Conservation (phyloP, 306 rosid species). For the Cucurbita pepo region DNA sequence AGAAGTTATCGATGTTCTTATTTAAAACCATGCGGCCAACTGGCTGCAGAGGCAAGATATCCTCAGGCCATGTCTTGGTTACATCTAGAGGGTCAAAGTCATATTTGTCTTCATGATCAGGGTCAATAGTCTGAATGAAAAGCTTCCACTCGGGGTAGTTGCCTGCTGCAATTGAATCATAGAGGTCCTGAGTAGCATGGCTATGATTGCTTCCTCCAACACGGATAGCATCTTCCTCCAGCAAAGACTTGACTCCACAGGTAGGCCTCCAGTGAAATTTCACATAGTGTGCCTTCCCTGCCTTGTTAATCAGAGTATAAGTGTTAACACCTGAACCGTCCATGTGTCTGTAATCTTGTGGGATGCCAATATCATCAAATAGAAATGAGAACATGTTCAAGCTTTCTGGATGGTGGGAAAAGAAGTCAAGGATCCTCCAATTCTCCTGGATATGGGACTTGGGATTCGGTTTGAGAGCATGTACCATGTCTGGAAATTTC, state of each 20-base stretch:
- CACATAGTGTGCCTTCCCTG: conserved; percentile 65
- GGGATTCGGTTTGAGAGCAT: conserved; percentile 87
- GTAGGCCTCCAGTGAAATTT: conserved; percentile 86
- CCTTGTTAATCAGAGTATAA: conserved; percentile 57
- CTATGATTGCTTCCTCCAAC: conserved; percentile 95
- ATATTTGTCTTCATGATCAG: conserved; percentile 66
- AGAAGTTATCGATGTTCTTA: conserved; percentile 84
- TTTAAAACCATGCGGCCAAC: conserved; percentile 90
- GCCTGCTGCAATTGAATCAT: conserved; percentile 91
- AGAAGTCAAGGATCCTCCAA: conserved; percentile 86
- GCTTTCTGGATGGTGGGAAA: conserved; percentile 91
- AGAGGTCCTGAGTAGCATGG: conserved; percentile 88
- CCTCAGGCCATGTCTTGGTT: conserved; percentile 97
- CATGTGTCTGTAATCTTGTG: conserved; percentile 94
- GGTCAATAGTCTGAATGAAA: conserved; percentile 76
- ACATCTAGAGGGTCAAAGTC: conserved; percentile 95
- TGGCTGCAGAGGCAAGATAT: conserved; percentile 83
- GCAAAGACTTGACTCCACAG: conserved; percentile 62
- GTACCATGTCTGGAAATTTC: conserved; percentile 92
- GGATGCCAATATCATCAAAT: conserved; percentile 74
- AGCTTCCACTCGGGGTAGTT: conserved; percentile 98
- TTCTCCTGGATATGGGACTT: conserved; percentile 84
- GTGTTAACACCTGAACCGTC: conserved; percentile 89
- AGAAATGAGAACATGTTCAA: conserved; percentile 70
- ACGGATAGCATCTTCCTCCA: conserved; percentile 72